Evolutionary conservation across 2,329 filamentous ascomycete genomes (phyloP).

Genomic region (Aspergillus latus): DNA sequence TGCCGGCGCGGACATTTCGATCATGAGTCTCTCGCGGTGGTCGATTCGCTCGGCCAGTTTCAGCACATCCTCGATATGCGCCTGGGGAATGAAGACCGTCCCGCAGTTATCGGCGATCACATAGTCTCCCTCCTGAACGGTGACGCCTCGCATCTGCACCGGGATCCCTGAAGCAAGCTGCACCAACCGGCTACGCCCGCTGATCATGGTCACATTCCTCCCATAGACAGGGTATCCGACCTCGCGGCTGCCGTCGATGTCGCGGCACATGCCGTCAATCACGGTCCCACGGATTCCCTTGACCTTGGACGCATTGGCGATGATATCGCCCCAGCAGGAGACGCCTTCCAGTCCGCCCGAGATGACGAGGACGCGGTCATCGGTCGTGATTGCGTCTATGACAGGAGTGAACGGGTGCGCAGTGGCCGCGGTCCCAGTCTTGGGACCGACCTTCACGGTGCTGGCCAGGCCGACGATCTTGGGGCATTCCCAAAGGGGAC

Average conservation of each 20-base stretch:
- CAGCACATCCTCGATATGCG: neutral
- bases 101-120: neutral
- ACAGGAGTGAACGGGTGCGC: neutral
- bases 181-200: neutral
- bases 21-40: slow-evolving; percentile 18
- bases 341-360: slow-evolving; percentile 21
- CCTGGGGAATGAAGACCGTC: neutral
- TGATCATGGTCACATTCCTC: slow-evolving; percentile 33
- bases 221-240: slow-evolving; percentile 37
- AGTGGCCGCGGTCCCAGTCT: slow-evolving; percentile 5
- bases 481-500: slow-evolving; percentile 26
- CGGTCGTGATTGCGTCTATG: slow-evolving; percentile 13
- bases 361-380: slow-evolving; percentile 26
- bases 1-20: slow-evolving; percentile 18
- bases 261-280: slow-evolving; percentile 36
- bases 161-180: neutral
- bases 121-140: neutral
- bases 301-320: slow-evolving; percentile 24
- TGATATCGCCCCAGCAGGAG: slow-evolving; percentile 27
- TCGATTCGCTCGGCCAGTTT: neutral
- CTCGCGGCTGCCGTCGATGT: slow-evolving; percentile 36
- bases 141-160: neutral
- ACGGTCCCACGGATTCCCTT: slow-evolving; percentile 32
- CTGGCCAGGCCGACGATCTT: slow-evolving; percentile 26
- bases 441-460: slow-evolving; percentile 22